These are phyloP conservation scores for Simmondsia chinensis DNA, from an alignment of 148 eudicot genomes.

Conservation along the genomic window DNA sequence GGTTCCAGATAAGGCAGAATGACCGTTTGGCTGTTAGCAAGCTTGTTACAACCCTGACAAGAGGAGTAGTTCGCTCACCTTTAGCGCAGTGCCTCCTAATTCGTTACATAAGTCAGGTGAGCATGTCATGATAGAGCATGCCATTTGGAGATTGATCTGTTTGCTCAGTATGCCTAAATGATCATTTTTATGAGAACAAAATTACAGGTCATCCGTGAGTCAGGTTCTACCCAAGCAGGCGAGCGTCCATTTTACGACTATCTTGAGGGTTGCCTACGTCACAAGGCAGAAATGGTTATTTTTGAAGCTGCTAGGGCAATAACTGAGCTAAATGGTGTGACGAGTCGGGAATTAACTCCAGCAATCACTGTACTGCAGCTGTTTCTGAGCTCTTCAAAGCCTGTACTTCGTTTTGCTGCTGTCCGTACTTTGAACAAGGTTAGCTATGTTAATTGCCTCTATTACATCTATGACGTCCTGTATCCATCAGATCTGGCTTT, in stretches of 20 bases:
- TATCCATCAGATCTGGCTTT: no score
- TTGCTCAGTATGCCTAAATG: slow-evolving; percentile 2
- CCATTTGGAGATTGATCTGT: neutral
- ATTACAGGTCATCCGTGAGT: slow-evolving; percentile 81
- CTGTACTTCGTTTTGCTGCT: slow-evolving; percentile 94
- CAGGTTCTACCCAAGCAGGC: slow-evolving; percentile 62
- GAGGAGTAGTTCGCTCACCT: slow-evolving; percentile 89
- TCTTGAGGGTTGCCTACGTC: slow-evolving; percentile 92
- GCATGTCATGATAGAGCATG: slow-evolving; percentile 3
- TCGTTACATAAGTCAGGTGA: slow-evolving; percentile 92
- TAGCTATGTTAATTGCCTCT: neutral
- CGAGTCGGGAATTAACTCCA: slow-evolving; percentile 89
- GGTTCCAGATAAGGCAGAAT: slow-evolving; percentile 87
- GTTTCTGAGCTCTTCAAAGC: slow-evolving; percentile 94
- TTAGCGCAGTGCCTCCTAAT: slow-evolving; percentile 94
- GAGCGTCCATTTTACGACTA: slow-evolving; percentile 95
- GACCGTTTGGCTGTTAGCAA: slow-evolving; percentile 96
- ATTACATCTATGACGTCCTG: no score
- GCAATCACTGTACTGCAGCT: slow-evolving; percentile 95
- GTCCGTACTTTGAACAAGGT: slow-evolving; percentile 99
- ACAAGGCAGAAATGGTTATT: slow-evolving; percentile 99
- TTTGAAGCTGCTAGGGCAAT: slow-evolving; percentile 98
- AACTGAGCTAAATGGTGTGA: slow-evolving; percentile 81
- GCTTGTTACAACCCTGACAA: slow-evolving; percentile 88
- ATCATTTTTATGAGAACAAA: neutral